Conservation (phyloP, 345 rosid species). For the Aurinia saxatilis region DNA sequence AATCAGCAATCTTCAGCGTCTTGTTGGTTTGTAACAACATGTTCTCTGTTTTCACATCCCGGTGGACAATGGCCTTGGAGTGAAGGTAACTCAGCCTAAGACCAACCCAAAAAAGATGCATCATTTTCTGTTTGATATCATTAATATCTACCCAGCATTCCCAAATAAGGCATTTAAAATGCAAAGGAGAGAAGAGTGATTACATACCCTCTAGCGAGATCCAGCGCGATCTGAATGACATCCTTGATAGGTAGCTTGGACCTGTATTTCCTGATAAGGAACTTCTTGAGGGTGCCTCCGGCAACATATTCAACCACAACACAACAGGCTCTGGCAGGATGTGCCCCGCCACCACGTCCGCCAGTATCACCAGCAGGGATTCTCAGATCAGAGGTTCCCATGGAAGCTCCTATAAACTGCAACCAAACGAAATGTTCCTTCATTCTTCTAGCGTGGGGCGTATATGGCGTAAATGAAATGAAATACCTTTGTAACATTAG, state of each 20-base stretch:
- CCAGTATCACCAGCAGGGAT: constrained; percentile 36
- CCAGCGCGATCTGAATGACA: constrained; percentile 67
- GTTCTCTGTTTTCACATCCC: constrained; percentile 79
- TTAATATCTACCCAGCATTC: not conserved
- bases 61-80: constrained; percentile 65
- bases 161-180: not conserved
- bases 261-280: constrained; percentile 54
- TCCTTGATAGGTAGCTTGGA: constrained; percentile 57
- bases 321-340: constrained; percentile 70
- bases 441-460: not conserved
- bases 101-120: not conserved
- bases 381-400: constrained; percentile 77
- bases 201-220: constrained; percentile 86
- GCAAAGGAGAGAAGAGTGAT: not conserved
- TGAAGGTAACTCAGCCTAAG: constrained; percentile 74
- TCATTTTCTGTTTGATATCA: too few species aligned
- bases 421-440: not conserved
- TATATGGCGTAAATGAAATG: not conserved
- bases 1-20: constrained; percentile 73
- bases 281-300: constrained; percentile 67
- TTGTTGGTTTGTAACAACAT: constrained; percentile 60
- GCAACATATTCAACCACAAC: constrained; percentile 75
- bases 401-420: constrained; percentile 80
- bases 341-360: constrained; percentile 35
- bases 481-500: constrained; percentile 65